Conservation (phyloP, 2,329 filamentous ascomycete species). For the Colletotrichum eleusines region DNA sequence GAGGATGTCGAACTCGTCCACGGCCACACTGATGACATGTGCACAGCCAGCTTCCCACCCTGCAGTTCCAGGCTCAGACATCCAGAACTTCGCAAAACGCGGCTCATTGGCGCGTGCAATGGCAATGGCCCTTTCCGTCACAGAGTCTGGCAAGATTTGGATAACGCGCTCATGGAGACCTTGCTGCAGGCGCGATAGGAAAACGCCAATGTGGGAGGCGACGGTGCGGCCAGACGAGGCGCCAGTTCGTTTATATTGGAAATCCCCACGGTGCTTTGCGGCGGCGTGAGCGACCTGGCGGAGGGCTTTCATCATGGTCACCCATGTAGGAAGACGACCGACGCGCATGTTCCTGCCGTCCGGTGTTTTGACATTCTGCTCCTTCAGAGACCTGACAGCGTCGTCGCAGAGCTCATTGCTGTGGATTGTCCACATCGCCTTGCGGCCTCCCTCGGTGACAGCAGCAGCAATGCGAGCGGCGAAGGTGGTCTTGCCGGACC, state of each 20-base stretch:
- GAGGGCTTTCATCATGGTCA: not conserved
- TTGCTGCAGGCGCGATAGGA: constrained; percentile 4
- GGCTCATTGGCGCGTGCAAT: not conserved
- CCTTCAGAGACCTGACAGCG: constrained; percentile 7
- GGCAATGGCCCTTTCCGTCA: not conserved
- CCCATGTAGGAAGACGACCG: constrained; percentile 10
- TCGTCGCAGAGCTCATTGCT: constrained; percentile 30
- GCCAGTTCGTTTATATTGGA: too few relatives aligned
- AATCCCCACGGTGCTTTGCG: not conserved
- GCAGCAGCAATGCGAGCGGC: constrained; percentile 13
- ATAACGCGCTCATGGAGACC: not conserved
- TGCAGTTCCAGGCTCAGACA: not conserved
- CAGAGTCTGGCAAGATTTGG: not conserved
- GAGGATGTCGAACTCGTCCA: constrained; percentile 14
- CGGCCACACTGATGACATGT: not conserved
- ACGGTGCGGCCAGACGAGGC: not conserved
- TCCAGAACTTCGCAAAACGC: not conserved
- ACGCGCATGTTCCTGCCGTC: not conserved
- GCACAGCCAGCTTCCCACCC: not conserved
- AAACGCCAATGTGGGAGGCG: not conserved
- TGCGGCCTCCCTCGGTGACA: not conserved
- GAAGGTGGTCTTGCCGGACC: constrained; percentile 29
- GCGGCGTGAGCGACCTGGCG: not conserved
- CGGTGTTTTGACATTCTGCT: not conserved
- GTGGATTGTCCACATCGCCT: constrained; percentile 16